Evolutionary conservation across 192 early-diverging fungal species (phyloP), one percentile per base, ranked within the genome.

Genomic region (Coemansia sp.): DNA sequence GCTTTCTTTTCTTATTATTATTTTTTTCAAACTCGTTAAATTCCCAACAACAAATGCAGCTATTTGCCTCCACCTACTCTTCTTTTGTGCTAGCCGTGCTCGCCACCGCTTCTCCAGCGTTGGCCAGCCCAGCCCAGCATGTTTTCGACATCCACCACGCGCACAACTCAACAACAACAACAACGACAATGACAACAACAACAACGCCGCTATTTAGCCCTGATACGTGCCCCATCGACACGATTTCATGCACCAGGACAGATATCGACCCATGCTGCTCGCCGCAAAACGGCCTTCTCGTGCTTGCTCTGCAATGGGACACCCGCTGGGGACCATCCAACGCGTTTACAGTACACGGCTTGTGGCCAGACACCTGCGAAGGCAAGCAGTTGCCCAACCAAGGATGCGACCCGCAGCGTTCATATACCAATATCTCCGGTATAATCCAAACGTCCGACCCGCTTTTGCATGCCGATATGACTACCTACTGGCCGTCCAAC

Each of bases 301-400:
- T 82, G 4, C 67, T 85, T 0, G 61, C 84, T 3, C 61, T 60
- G 75, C 86, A 90, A 74, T 91, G 89, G 88, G 86, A 87, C 66
- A 52, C 75, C 2, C 84, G 87, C 52, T 86, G 80, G 36, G 89
- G 88, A 15, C 88, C 87, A 14, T 17, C 67, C 12, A 74, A 90
- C 48, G 74, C 81, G 34, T 93, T 88, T 54, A 91, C 92, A 8
- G 73, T 93, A 18, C 92, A 93, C 67, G 92, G 92, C 15, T 76
- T 92, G 55, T 92, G 92, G 92, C 90, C 92, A 15, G 90, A 92
- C 74, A 88, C 85, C 3, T 89, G 88, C 62, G 64, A 83, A 28
- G 88, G 87, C 60, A 73, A 75, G 52, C 80, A 75, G 55, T 64
- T 80, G 37, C 83, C 78, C 0, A 48, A 36, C 28, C 61, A 33